Percentiles rank a stretch among this genome's conserved stretches.
phyloP scores from a whole-genome alignment of 768 basidiomycete species.

The Tephrocybe sp. region DNA sequence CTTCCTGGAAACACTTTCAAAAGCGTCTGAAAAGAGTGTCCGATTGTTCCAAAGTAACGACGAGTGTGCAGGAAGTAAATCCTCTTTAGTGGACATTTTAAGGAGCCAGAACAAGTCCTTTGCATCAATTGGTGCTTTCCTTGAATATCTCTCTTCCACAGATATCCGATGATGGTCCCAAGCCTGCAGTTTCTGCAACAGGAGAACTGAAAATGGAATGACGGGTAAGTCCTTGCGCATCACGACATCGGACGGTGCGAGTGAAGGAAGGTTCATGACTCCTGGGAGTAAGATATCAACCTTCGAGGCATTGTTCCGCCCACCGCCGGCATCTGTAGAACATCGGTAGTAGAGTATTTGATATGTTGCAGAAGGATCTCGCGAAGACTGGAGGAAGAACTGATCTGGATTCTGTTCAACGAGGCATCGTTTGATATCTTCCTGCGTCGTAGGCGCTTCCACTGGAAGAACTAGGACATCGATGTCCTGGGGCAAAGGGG shows the following conservation, averaged over 20 bases:
- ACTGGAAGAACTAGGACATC: constrained; percentile 16
- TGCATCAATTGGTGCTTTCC: constrained; percentile 14
- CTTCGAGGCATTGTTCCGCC: constrained; percentile 4
- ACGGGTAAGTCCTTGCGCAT: constrained; percentile 13
- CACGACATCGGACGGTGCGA: not conserved
- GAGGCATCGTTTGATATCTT: constrained; percentile 14
- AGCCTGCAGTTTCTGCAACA: constrained; percentile 22
- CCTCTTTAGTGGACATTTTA: not conserved
- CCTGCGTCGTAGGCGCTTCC: constrained; percentile 1
- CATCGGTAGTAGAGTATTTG: constrained; percentile 15
- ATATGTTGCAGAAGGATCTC: constrained; percentile 15
- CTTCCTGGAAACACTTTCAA: constrained; percentile 11
- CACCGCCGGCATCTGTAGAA: not conserved
- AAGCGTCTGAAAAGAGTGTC: constrained; percentile 12
- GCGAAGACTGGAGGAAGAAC: constrained; percentile 15
- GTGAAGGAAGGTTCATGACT: constrained; percentile 18
- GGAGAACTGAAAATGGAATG: constrained; percentile 16
- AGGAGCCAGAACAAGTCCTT: constrained; percentile 16
- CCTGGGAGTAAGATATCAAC: constrained; percentile 20
- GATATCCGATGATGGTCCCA: constrained; percentile 20
- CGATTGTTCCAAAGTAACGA: constrained; percentile 8
- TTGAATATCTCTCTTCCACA: constrained; percentile 12
- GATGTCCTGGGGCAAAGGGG: constrained; percentile 15
- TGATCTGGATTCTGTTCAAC: constrained; percentile 9
- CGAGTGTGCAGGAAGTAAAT: not conserved